These are phyloP conservation scores for Stramenopiles sp. DNA, from an alignment of 352 stramenopile genomes.

Conservation along the genomic window DNA sequence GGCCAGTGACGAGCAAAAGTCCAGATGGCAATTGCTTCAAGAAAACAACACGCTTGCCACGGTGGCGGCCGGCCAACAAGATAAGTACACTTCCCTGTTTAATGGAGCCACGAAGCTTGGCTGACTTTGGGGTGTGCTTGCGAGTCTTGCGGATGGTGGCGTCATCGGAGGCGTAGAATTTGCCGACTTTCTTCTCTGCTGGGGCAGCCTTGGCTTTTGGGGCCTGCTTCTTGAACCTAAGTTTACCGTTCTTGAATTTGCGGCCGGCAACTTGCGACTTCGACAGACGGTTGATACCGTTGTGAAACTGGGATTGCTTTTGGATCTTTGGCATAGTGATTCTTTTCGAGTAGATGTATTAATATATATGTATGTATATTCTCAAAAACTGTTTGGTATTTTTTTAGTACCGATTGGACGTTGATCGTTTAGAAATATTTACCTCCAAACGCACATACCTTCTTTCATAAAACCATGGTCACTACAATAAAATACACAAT, in stretches of 20 bases:
- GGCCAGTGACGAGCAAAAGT: slow-evolving; percentile 84
- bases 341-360: too few relatives aligned
- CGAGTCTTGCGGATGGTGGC: background rate
- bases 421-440: too few relatives aligned
- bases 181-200: background rate
- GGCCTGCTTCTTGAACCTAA: background rate
- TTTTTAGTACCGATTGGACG: too few relatives aligned
- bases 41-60: slow-evolving; percentile 91
- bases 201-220: background rate
- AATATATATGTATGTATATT: too few relatives aligned
- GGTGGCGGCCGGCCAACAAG: slow-evolving; percentile 83
- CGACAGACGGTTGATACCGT: background rate
- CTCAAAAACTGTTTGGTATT: too few relatives aligned
- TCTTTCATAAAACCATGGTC: too few relatives aligned
- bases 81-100: slow-evolving; percentile 90
- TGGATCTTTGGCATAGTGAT: too few relatives aligned
- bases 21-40: slow-evolving; percentile 89
- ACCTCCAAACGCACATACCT: too few relatives aligned
- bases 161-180: background rate
- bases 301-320: too few relatives aligned
- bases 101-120: slow-evolving; percentile 82
- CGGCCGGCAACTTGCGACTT: background rate
- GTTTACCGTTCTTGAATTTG: background rate
- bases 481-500: too few relatives aligned
- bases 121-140: slow-evolving; percentile 37